Evolutionary conservation across 192 early-diverging fungal genomes (phyloP), one percentile per base, ranked within the genome.

Genomic region (Pecoramyces ruminantium): DNA sequence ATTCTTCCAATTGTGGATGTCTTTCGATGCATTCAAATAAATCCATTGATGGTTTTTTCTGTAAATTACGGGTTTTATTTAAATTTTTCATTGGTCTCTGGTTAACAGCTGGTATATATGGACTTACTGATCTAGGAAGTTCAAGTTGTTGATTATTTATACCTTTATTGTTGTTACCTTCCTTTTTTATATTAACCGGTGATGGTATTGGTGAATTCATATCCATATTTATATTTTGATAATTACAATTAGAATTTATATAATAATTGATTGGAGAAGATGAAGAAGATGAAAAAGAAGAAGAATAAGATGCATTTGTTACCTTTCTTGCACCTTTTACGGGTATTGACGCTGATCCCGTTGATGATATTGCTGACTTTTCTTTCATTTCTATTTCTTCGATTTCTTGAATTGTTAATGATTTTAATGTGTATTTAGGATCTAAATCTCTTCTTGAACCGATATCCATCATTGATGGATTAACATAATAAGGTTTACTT

Each of bases 11-110:
- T 80, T 87, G 86, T 28, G 80, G 80, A 58, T 91, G 88, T 58
- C 88, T 88, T 81, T 94, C 93, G 79, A 95, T 93, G 82, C 90
- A 93, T 79, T 94, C 93, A 86, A 94, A 94, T 38, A 94, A 83
- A 77, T 94, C 93, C 81, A 87, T 89, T 21, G 90, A 90, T 9
- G 87, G 86, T 8, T 51, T 51, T 25, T 51, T 51, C 21, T 51
- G 42, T 51, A 51, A 51, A 21, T 21, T 51, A 21, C 42, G 16
- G 21, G 1, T 25, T 25, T 51, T 51, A 21, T 51, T 51, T 51
- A 21, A 51, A 21, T 51, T 51, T 51, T 51, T 51, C 8, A 51
- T 51, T 89, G 30, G 30, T 51, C 42, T 17, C 21, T 51, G 42
- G 21, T 51, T 51, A 51, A 51, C 42, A 21, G 42, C 0, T 25